Evolutionary conservation across 257 asterid genomes (phyloP), one percentile per base, ranked within the genome.

Genomic region (Solanum pimpinellifolium): DNA sequence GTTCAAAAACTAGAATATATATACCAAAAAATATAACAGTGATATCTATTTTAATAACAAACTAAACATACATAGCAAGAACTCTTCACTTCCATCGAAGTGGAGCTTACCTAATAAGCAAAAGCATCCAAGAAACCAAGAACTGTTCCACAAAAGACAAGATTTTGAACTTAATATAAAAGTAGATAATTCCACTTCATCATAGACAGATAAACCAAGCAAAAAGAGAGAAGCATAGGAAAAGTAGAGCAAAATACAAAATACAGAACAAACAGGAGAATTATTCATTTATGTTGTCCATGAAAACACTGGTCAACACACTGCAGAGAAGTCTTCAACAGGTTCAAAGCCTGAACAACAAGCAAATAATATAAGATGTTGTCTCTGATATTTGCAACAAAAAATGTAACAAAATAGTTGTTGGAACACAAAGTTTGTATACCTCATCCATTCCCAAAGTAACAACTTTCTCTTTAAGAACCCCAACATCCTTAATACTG

Each of bases 381-480:
- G 52, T 46, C 52, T 12, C 52, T 46, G 52, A 46, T 46, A 12
- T 12, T 46, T 4, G 56, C 18, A 46, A 52, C 23, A 52, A 47
- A 47, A 14, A 47, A 47, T 47, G 60, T 15, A 16, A 52, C 60
- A 52, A 16, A 21, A 56, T 56, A 56, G 65, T 56, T 52, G 37
- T 33, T 35, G 7, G n/a, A 56, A 56, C 11, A 56, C 11, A 56
- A 56, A 56, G 7, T 15, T 49, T 49, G 60, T 39, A 25, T 76
- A 86, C 88, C 91, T 89, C 91, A 11, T 85, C 56, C 88, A 88
- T 86, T 46, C 92, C 92, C 39, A 89, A 37, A 31, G 13, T 47
- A 2, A 90, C 90, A 10, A 62, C 87, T 83, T 87, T 92, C n/a
- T 90, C 93, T 86, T 91, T 77, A 74, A 91, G 87, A 0, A 39